Base-by-base conservation (phyloP, 1,284 basidiomycete genomes). In the Cutaneotrichosporon cyanovorans region DNA sequence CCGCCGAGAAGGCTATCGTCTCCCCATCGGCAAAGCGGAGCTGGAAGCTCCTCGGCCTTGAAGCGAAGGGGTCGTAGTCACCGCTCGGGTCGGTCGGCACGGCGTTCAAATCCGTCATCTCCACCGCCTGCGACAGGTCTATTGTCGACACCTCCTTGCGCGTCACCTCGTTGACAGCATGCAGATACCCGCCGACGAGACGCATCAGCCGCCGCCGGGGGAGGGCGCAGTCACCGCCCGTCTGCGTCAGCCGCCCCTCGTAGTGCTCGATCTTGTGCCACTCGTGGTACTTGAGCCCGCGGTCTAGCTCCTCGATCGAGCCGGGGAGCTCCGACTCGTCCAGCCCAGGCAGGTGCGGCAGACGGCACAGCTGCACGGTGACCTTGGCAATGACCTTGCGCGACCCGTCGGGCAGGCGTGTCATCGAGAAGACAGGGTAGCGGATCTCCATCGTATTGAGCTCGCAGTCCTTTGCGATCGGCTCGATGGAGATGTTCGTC, bases 121-220 rank as follows among this genome's bases (percentile, higher is more conserved):
- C 73, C 5, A 82, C 74, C 5, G 87, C 89, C 66, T 89, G 85
- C 66, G 85, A 84, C 16, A 98, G 76, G 67, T 95, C 88, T 56
- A 97, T 95, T 25, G 85, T 89, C 18, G 87, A 81, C 1, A 83
- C 92, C 1, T 87, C 83, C 59, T 83, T 86, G 75, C 86, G 90
- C 20, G 93, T 97, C 4, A 97, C 83, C 60, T 96, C 89, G 62
- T 87, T 93, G 74, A 86, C 93, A 2, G 92, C 90, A 38, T 97
- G 79, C 37, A 97, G 76, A 58, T 80, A 85, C 12, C 85, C 80
- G 5, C 93, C 92, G 43, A 89, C 84, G 6, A 96, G 78, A 36
- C 90, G 82, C 54, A 96, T 79, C 50, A 84, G 82, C 35, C 93
- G 81, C 39, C 93, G 78, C 37, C 88, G 82, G 83, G 91, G 95